Conservation (phyloP, 2,329 filamentous ascomycete genomes). For the Thielaviopsis musarum region DNA sequence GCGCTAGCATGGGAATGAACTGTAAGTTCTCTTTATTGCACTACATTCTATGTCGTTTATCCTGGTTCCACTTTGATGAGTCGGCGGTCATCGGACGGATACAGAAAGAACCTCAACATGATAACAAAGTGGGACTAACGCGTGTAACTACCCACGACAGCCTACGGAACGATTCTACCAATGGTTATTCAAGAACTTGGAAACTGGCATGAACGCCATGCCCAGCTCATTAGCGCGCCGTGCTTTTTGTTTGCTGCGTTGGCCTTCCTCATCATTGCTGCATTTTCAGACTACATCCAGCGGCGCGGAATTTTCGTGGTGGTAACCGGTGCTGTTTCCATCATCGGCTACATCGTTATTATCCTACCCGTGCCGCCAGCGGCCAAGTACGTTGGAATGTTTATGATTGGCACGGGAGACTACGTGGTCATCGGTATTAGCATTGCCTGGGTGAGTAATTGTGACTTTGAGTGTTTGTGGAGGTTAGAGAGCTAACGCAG, state of each 20-base stretch:
- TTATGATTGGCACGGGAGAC: neutral
- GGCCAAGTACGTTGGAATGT: neutral
- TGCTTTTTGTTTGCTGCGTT: neutral
- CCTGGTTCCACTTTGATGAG: neutral
- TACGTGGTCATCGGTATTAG: neutral
- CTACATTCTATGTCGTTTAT: neutral
- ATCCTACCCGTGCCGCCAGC: neutral
- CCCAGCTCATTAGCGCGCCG: neutral
- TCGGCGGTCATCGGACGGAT: neutral
- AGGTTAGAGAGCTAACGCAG: neutral
- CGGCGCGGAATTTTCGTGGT: neutral
- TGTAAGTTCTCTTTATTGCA: neutral
- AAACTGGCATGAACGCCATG: neutral
- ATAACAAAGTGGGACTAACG: neutral
- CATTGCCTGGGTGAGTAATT: neutral
- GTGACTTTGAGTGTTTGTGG: neutral
- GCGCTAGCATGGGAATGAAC: neutral
- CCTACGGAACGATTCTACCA: neutral
- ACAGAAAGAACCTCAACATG: neutral
- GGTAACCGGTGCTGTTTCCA: neutral
- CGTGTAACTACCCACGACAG: neutral
- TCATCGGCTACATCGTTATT: neutral
- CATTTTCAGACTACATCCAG: neutral
- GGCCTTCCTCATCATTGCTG: neutral
- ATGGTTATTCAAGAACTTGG: neutral